Conservation (phyloP, 345 rosid species). For the Clarkia xantiana region DNA sequence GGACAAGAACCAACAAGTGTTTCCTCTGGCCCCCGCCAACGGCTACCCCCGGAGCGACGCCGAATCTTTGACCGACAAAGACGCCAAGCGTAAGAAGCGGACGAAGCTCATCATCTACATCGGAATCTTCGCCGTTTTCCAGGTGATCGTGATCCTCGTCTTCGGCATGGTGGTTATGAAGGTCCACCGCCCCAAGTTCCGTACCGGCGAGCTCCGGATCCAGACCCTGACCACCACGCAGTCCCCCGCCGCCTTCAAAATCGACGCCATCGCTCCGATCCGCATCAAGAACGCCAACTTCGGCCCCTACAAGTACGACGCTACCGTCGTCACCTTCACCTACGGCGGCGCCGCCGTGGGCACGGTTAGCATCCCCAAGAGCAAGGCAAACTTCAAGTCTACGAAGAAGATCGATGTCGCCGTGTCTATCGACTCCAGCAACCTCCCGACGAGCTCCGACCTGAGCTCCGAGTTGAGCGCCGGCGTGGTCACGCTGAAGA, state of each 20-base stretch:
- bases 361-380: constrained; percentile 1
- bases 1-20: constrained; percentile 5
- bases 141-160: constrained; percentile 12
- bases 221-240: not conserved
- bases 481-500: constrained; percentile 6
- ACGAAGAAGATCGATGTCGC: constrained; percentile 7
- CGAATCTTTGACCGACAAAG: constrained; percentile 7
- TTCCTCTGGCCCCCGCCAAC: constrained; percentile 6
- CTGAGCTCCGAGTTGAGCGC: constrained; percentile 6
- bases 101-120: constrained; percentile 11
- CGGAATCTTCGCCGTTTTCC: constrained; percentile 14
- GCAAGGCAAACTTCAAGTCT: constrained; percentile 11
- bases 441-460: not conserved
- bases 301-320: constrained; percentile 7
- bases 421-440: constrained; percentile 8
- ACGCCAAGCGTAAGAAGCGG: constrained; percentile 13
- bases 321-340: constrained; percentile 1
- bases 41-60: constrained; percentile 7
- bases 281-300: constrained; percentile 15
- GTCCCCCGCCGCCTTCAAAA: constrained; percentile 7
- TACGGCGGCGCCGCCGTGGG: constrained; percentile 11
- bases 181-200: constrained; percentile 16
- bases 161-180: constrained; percentile 12
- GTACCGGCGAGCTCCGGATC: constrained; percentile 4
- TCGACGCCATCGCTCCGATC: constrained; percentile 6